A percentile compares a stretch with the other conserved stretches of the same genome.
phyloP scores from a whole-genome alignment of 2,329 filamentous ascomycete genomes.

The Botrytis cinerea region DNA sequence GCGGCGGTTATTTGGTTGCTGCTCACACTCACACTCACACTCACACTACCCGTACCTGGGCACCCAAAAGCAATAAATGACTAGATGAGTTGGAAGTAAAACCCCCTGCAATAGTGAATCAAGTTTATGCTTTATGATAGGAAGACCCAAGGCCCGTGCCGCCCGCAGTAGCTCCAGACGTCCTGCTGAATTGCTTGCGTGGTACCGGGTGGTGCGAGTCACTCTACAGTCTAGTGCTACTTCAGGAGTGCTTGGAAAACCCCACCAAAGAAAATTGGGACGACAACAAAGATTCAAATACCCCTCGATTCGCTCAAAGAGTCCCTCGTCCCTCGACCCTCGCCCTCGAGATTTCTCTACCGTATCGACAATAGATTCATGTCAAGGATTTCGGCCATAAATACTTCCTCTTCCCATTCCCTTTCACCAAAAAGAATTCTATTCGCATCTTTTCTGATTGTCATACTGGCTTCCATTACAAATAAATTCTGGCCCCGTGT shows the following conservation, averaged over 20 bases:
- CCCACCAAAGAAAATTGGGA: slow-evolving; percentile 22
- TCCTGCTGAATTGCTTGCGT: slow-evolving; percentile 3
- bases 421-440: slow-evolving; percentile 29
- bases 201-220: neutral
- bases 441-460: slow-evolving; percentile 35
- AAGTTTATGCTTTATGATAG: neutral
- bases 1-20: neutral
- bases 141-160: neutral
- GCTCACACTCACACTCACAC: too few relatives aligned
- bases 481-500: slow-evolving; percentile 37
- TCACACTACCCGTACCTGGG: too few relatives aligned
- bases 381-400: neutral
- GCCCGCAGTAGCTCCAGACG: neutral
- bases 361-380: neutral
- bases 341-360: neutral
- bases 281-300: slow-evolving; percentile 16
- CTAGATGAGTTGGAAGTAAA: neutral
- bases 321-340: too few relatives aligned
- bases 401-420: neutral
- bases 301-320: slow-evolving; percentile 11
- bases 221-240: too few relatives aligned
- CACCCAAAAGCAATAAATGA: neutral
- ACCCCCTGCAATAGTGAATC: slow-evolving; percentile 4
- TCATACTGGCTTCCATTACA: slow-evolving; percentile 39
- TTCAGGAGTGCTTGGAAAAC: neutral